Conservation (phyloP, 1,139 yeast species). For the Yamadazyma triangularis region DNA sequence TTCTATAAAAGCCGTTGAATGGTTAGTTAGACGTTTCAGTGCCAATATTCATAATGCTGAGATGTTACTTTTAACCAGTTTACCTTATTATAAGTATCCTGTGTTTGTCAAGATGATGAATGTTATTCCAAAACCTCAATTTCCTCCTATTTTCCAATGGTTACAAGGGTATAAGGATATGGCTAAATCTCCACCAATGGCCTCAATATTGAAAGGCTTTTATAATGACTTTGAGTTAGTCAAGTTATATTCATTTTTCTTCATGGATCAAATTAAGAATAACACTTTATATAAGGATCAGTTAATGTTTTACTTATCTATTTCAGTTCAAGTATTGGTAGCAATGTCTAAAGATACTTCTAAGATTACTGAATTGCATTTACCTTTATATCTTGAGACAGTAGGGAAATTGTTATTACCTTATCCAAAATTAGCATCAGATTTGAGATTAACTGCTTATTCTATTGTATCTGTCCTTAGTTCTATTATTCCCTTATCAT, state of each 20-base stretch:
- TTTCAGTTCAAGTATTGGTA: conserved; percentile 58
- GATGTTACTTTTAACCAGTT: conserved; percentile 57
- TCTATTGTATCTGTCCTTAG: conserved; percentile 75
- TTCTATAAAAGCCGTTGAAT: conserved; percentile 80
- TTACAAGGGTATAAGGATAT: conserved; percentile 63
- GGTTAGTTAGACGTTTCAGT: conserved; percentile 92
- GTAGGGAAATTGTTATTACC: conserved; percentile 49
- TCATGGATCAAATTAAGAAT: conserved; percentile 51
- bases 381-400: conserved; percentile 53
- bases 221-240: conserved; percentile 61
- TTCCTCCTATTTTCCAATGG: conserved; percentile 77
- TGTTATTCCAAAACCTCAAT: conserved; percentile 54
- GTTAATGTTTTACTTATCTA: conserved; percentile 73
- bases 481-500: conserved; percentile 64
- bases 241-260: conserved; percentile 58
- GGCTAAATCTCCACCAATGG: conserved; percentile 59
- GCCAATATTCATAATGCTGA: conserved; percentile 81
- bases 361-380: conserved; percentile 25
- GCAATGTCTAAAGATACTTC: conserved; percentile 28
- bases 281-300: conserved; percentile 63
- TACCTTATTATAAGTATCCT: conserved; percentile 75
- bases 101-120: conserved; percentile 73
- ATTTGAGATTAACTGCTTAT: conserved; percentile 78
- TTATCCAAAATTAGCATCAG: conserved; percentile 42
- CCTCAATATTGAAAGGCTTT: conserved; percentile 69